These are phyloP conservation scores for Phytophthora sp. DNA, from an alignment of 352 stramenopile genomes.

Conservation along the genomic window DNA sequence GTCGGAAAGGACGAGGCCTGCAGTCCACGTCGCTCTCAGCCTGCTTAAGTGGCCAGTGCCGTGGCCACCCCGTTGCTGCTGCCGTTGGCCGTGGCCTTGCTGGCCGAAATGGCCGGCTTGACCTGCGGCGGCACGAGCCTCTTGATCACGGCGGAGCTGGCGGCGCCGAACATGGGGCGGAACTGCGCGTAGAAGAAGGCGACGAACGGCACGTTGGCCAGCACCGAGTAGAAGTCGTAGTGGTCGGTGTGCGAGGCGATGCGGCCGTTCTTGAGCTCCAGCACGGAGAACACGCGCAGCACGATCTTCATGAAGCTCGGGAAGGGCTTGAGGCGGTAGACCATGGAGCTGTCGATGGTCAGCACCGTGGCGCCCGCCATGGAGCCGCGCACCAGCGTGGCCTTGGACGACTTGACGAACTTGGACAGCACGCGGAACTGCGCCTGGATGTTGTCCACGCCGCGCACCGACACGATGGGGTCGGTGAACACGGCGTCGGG, in stretches of 20 bases:
- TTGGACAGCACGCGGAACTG: slow-evolving; percentile 83
- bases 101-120: slow-evolving; percentile 27
- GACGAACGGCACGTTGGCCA: slow-evolving; percentile 79
- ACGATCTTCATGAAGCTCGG: slow-evolving; percentile 75
- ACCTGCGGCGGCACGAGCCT: slow-evolving; percentile 48
- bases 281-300: slow-evolving; percentile 81
- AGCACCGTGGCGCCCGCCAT: slow-evolving; percentile 81
- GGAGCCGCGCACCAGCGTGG: slow-evolving; percentile 80
- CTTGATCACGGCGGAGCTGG: slow-evolving; percentile 78
- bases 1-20: slow-evolving; percentile 11
- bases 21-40: neutral
- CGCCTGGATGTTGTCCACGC: slow-evolving; percentile 84
- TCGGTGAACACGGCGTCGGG: slow-evolving; percentile 82
- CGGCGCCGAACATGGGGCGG: slow-evolving; percentile 70
- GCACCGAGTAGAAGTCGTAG: slow-evolving; percentile 84
- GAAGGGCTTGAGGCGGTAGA: slow-evolving; percentile 78
- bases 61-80: slow-evolving; percentile 14
- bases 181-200: slow-evolving; percentile 85
- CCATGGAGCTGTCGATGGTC: slow-evolving; percentile 82
- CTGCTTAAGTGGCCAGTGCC: slow-evolving; percentile 39
- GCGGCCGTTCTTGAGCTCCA: slow-evolving; percentile 83
- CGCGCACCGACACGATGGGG: slow-evolving; percentile 73
- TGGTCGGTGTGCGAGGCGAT: slow-evolving; percentile 86
- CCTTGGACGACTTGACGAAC: slow-evolving; percentile 80
- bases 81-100: neutral